Base-by-base conservation (phyloP, 192 early-diverging fungal genomes). In the Umbelopsis vinacea region DNA sequence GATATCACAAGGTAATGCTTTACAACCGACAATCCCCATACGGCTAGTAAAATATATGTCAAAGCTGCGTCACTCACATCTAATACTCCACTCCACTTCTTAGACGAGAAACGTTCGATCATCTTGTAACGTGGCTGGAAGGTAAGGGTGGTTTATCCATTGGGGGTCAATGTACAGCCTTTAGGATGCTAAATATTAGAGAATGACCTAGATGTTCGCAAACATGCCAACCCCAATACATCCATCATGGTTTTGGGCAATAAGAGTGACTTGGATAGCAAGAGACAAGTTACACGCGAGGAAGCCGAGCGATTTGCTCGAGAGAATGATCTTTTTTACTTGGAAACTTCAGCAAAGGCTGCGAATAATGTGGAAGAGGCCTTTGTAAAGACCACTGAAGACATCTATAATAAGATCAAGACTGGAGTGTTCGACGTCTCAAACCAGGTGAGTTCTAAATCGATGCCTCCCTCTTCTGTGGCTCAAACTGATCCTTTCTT, bases 261-360 rank as follows among this genome's bases (percentile, higher is more conserved):
- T 86, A 98, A 98, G 77, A 90, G 88, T 66, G 95, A 97, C 79
- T 80, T 96, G n/a, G 92, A 91, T 17, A 82, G 82, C 33, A 52
- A 67, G 21, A 89, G 95, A 68, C 85, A 88, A 33, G 95, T 97
- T 23, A 85, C 95, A 4, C 78, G 85, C 23, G 94, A 95, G 68
- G 96, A 97, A 76, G 96, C 93, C 54, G 91, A 93, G 66, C 85
- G 88, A 54, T 96, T 96, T 89, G 96, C 96, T 35, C 80, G 83
- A 67, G 91, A 93, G 55, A 90, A 97, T 73, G 91, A 88, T 14
- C 85, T 98, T 57, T 87, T 97, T 52, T 97, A 94, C 74, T 88
- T 96, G 72, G 96, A 98, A 74, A 95, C 96, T 0, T 93, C 91
- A 1, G 95, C 96, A 26, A 96, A 96, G 77, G 91, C 94, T 1